phyloP scores from a whole-genome alignment of 257 asterid genomes.

The Datura wrightii region DNA sequence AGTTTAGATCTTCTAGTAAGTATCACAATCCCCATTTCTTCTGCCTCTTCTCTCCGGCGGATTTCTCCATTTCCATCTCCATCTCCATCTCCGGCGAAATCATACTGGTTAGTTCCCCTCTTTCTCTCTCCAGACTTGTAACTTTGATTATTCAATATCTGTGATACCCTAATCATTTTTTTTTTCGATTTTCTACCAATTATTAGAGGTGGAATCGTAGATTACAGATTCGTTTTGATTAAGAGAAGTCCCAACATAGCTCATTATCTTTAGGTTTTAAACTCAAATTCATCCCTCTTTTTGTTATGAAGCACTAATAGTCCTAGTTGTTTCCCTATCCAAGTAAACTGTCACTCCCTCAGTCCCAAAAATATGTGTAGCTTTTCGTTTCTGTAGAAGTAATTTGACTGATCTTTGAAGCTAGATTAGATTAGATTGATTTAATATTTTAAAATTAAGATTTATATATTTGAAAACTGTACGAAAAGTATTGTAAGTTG shows the following conservation, averaged over 20 bases:
- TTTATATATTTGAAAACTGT: not conserved
- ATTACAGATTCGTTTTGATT: not conserved
- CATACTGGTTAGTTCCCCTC: not conserved
- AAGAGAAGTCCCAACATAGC: too few relatives aligned
- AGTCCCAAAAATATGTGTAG: not conserved
- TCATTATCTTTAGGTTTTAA: too few relatives aligned
- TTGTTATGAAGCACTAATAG: not conserved
- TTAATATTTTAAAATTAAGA: not conserved
- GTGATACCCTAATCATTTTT: not conserved
- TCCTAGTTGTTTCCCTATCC: not conserved
- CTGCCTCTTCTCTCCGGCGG: not conserved
- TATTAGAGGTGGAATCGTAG: not conserved
- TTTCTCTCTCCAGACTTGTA: not conserved
- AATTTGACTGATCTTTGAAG: not conserved
- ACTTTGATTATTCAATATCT: not conserved
- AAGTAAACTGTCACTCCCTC: not conserved
- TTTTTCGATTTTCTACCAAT: not conserved
- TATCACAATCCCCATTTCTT: not conserved
- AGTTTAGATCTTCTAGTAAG: too few relatives aligned
- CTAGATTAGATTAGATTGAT: not conserved
- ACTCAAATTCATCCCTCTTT: not conserved
- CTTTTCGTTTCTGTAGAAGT: not conserved
- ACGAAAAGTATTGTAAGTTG: not conserved
- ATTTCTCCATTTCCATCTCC: not conserved
- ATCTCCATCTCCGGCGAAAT: not conserved